Evolutionary conservation across 108 stramenopile species (phyloP).

Genomic region (Phaeodactylum tricornutum): DNA sequence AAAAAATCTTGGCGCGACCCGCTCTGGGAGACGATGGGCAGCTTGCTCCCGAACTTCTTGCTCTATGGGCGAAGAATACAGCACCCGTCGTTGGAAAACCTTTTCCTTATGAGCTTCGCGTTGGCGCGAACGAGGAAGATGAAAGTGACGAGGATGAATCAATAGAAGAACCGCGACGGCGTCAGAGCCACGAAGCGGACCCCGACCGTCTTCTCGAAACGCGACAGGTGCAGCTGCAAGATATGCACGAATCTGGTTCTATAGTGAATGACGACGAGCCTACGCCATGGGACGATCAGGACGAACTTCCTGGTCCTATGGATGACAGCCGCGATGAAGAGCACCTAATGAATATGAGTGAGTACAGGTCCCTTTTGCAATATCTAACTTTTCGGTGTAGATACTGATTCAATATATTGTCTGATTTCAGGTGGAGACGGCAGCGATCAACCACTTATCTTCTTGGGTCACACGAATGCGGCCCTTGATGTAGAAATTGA

Average conservation of each 20-base stretch:
- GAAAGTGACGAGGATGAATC: slow-evolving; percentile 6
- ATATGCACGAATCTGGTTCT: no score
- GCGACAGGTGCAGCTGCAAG: no score
- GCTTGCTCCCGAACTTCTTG: slow-evolving; percentile 50
- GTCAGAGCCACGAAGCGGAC: not conserved
- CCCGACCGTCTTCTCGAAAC: not conserved
- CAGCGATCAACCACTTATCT: no score
- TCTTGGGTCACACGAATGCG: no score
- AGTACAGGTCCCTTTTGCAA: no score
- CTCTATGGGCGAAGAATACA: slow-evolving; percentile 47
- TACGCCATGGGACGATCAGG: slow-evolving; percentile 5
- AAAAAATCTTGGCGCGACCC: slow-evolving; percentile 56
- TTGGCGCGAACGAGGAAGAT: slow-evolving; percentile 35
- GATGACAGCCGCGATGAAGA: no score
- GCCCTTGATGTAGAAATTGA: no score
- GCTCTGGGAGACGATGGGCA: slow-evolving; percentile 59
- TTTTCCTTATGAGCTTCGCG: slow-evolving; percentile 25
- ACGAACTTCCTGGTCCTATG: not conserved
- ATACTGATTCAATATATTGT: no score
- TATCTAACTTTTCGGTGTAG: no score
- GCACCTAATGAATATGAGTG: no score
- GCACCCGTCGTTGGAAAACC: slow-evolving; percentile 45
- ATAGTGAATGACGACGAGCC: no score
- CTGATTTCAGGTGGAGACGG: not conserved
- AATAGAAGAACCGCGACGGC: slow-evolving; percentile 3